Evolutionary conservation across 345 rosid species (phyloP).

Genomic region (Hibiscus mutabilis): DNA sequence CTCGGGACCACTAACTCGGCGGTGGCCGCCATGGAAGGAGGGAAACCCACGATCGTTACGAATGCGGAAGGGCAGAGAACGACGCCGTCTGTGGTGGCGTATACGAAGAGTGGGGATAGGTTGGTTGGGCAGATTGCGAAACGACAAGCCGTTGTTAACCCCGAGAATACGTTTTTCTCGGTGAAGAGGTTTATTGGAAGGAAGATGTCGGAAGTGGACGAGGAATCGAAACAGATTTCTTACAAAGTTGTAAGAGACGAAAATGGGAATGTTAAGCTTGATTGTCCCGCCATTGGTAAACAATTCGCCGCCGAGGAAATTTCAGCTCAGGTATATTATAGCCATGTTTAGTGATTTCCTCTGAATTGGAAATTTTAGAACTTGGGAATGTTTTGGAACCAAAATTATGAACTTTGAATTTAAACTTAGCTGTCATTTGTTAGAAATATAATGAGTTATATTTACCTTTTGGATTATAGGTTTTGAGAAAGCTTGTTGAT

Average conservation of each 20-base stretch:
- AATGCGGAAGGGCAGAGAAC: constrained; percentile 98
- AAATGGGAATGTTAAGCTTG: constrained; percentile 88
- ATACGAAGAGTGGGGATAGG: constrained; percentile 78
- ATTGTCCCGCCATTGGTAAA: constrained; percentile 86
- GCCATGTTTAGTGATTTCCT: not conserved
- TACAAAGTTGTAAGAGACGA: constrained; percentile 83
- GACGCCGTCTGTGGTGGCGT: constrained; percentile 95
- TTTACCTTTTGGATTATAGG: constrained; percentile 33
- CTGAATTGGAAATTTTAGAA: not conserved
- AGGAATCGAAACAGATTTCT: constrained; percentile 91
- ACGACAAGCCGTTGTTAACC: constrained; percentile 96
- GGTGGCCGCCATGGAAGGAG: constrained; percentile 99
- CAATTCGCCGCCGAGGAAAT: constrained; percentile 97
- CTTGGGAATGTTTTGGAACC: not conserved
- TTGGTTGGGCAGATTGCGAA: constrained; percentile 98
- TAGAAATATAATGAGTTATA: not conserved
- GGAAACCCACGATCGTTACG: constrained; percentile 91
- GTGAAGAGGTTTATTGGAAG: constrained; percentile 98
- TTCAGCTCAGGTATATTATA: constrained; percentile 77
- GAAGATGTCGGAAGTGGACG: constrained; percentile 92
- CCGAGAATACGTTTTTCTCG: constrained; percentile 94
- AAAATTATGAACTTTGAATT: not conserved
- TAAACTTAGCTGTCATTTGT: not conserved
- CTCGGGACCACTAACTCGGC: constrained; percentile 96
- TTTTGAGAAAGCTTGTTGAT: constrained; percentile 91